Percentiles rank a stretch among this genome's conserved stretches.
These are phyloP conservation scores for Ilex asprella DNA, from an alignment of 257 asterid species.

Conservation along the genomic window DNA sequence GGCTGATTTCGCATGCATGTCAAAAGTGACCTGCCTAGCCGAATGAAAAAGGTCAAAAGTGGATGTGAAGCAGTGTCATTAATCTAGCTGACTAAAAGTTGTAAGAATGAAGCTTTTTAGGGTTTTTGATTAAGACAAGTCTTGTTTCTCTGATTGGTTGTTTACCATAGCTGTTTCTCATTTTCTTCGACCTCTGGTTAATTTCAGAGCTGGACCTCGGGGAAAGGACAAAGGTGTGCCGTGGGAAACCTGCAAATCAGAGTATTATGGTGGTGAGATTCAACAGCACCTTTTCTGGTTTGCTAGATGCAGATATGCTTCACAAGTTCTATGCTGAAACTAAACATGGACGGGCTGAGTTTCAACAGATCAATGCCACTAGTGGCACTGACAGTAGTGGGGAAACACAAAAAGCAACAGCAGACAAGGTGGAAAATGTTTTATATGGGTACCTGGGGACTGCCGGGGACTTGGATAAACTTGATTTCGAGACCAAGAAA, in stretches of 20 bases:
- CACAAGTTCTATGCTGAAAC: slow-evolving; percentile 30
- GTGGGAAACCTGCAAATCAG: slow-evolving; percentile 59
- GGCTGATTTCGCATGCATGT: neutral
- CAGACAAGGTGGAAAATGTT: slow-evolving; percentile 21
- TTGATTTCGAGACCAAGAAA: slow-evolving; percentile 55
- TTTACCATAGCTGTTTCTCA: neutral
- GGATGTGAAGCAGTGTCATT: neutral
- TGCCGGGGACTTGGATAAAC: slow-evolving; percentile 62
- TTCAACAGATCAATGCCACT: slow-evolving; percentile 20
- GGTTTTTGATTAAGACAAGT: no score
- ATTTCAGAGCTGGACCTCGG: slow-evolving; percentile 47
- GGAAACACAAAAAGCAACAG: slow-evolving; percentile 12
- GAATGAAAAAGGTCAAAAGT: no score
- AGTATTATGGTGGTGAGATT: slow-evolving; percentile 57
- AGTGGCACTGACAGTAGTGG: slow-evolving; percentile 11
- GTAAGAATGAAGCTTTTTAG: no score
- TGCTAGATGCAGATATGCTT: slow-evolving; percentile 58
- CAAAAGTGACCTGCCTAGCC: neutral
- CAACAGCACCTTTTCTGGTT: slow-evolving; percentile 57
- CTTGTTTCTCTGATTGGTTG: neutral
- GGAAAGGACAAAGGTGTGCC: slow-evolving; percentile 47
- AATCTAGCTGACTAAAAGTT: no score
- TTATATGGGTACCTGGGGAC: slow-evolving; percentile 56
- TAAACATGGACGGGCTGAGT: slow-evolving; percentile 42
- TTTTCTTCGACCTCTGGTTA: neutral